phyloP scores from a whole-genome alignment of 208 protist genomes.

The Crithidia expoeki region DNA sequence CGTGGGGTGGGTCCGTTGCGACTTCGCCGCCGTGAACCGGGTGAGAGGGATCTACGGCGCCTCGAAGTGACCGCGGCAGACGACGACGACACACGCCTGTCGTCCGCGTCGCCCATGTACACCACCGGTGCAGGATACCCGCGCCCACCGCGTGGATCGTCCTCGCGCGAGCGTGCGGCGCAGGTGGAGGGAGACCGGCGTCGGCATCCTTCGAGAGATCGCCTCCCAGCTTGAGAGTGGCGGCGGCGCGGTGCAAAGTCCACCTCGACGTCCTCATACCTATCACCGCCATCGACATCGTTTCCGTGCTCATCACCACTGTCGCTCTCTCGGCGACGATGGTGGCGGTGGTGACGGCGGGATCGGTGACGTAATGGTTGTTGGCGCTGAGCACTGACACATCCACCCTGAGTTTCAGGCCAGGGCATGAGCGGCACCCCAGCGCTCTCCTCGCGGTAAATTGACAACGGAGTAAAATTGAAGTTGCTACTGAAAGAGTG shows the following conservation, averaged over 20 bases:
- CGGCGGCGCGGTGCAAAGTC: conserved; percentile 8
- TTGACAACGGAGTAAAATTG: conserved; percentile 6
- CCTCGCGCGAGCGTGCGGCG: neutral
- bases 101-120: conserved; percentile 14
- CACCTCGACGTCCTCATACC: conserved; percentile 1
- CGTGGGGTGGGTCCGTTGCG: neutral
- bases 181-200: neutral
- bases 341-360: conserved; percentile 9
- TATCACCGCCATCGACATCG: neutral
- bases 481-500: neutral
- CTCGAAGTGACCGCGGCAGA: conserved; percentile 12
- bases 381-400: neutral
- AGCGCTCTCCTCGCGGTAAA: neutral
- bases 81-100: conserved; percentile 15
- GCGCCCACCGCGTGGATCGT: conserved; percentile 3
- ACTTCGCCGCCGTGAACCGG: conserved; percentile 8
- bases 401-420: neutral
- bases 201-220: neutral
- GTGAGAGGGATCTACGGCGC: conserved; percentile 3
- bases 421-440: conserved; percentile 16
- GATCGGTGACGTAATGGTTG: conserved; percentile 11
- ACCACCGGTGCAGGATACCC: conserved; percentile 29
- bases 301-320: neutral
- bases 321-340: neutral
- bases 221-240: neutral